Evolutionary conservation across 2,329 filamentous ascomycete species (phyloP).

Genomic region (Domatiomyces globalis): DNA sequence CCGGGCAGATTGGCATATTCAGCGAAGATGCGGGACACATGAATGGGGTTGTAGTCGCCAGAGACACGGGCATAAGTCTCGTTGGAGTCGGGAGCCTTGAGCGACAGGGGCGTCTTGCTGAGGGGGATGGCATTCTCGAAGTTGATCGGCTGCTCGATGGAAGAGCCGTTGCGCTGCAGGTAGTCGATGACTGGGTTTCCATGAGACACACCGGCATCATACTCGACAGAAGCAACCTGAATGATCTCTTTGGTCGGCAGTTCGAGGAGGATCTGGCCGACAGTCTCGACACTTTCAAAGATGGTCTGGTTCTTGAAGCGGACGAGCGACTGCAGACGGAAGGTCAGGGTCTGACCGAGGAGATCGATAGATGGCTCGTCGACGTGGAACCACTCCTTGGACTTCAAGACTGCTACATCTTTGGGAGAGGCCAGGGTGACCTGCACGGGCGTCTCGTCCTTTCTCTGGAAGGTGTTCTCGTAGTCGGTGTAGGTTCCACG

Average conservation of each 20-base stretch:
- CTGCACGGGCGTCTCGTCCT: slow-evolving; percentile 89
- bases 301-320: slow-evolving; percentile 90
- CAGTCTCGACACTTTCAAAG: slow-evolving; percentile 81
- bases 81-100: slow-evolving; percentile 88
- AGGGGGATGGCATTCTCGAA: slow-evolving; percentile 97
- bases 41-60: slow-evolving; percentile 96
- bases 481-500: slow-evolving; percentile 83
- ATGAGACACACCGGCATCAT: slow-evolving; percentile 78
- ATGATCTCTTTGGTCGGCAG: slow-evolving; percentile 94
- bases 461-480: slow-evolving; percentile 97
- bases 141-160: slow-evolving; percentile 88
- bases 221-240: slow-evolving; percentile 93
- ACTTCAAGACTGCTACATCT: slow-evolving; percentile 84
- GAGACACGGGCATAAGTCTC: slow-evolving; percentile 97
- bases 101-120: slow-evolving; percentile 71
- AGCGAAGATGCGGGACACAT: slow-evolving; percentile 92
- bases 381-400: slow-evolving; percentile 94
- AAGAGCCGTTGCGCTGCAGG: slow-evolving; percentile 75
- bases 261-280: slow-evolving; percentile 84
- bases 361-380: slow-evolving; percentile 76
- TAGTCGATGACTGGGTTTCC: slow-evolving; percentile 97
- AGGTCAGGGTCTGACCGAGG: slow-evolving; percentile 82
- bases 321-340: slow-evolving; percentile 84
- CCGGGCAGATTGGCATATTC: slow-evolving; percentile 90
- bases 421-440: slow-evolving; percentile 74